These are phyloP conservation scores for Inga leiocalycina DNA, from an alignment of 306 rosid genomes.

Conservation along the genomic window DNA sequence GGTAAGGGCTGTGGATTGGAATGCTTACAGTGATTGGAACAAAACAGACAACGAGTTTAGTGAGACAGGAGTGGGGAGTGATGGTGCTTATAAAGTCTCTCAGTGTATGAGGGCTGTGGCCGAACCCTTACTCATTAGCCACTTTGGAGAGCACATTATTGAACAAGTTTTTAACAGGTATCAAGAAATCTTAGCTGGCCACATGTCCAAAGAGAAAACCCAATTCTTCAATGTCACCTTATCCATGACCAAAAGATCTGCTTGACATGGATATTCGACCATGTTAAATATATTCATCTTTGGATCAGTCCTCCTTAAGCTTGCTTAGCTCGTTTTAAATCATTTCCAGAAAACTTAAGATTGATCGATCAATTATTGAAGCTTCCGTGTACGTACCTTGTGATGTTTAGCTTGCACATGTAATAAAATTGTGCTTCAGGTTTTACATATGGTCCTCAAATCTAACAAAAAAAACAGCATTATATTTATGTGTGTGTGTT, in stretches of 20 bases:
- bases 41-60: neutral
- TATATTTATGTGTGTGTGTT: too few relatives aligned
- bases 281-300: too few relatives aligned
- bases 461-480: too few relatives aligned
- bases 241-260: neutral
- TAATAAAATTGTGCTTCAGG: too few relatives aligned
- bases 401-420: too few relatives aligned
- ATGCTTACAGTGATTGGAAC: slow-evolving; percentile 28
- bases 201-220: slow-evolving; percentile 35
- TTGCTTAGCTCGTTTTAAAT: neutral
- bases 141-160: slow-evolving; percentile 38
- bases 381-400: too few relatives aligned
- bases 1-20: slow-evolving; percentile 40
- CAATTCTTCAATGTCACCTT: slow-evolving; percentile 27
- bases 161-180: slow-evolving; percentile 31
- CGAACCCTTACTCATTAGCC: slow-evolving; percentile 30
- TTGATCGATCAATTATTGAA: too few relatives aligned
- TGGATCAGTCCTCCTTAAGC: neutral
- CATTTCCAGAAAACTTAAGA: neutral
- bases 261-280: too few relatives aligned
- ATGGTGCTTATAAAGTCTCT: slow-evolving; percentile 35
- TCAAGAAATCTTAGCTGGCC: slow-evolving; percentile 22
- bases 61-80: neutral
- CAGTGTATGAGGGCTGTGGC: slow-evolving; percentile 51
- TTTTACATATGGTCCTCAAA: too few relatives aligned